A percentile compares a stretch with the other conserved stretches of the same genome.
phyloP scores from a whole-genome alignment of 1,284 basidiomycete genomes.

The Papiliotrema fonsecae region DNA sequence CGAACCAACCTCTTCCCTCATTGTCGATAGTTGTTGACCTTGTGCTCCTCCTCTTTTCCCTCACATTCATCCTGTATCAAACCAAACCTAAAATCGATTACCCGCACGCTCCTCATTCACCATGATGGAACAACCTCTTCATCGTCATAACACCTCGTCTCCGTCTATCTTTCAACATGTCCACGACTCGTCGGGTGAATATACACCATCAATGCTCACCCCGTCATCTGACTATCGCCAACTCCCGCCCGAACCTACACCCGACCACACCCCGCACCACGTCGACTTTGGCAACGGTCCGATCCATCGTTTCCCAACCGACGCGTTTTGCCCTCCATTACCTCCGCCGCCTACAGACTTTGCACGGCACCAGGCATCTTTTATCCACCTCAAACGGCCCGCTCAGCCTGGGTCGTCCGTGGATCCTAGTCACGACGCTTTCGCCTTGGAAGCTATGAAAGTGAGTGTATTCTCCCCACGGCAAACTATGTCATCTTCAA shows the following conservation, averaged over 20 bases:
- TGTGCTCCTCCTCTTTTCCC: neutral
- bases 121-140: too few species aligned
- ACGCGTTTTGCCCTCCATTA: too few species aligned
- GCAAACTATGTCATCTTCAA: too few species aligned
- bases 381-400: too few species aligned
- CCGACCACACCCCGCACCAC: too few species aligned
- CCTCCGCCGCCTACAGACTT: too few species aligned
- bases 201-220: neutral
- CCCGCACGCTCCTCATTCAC: neutral
- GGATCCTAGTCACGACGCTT: too few species aligned
- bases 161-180: constrained; percentile 45
- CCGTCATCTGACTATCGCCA: neutral
- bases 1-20: neutral
- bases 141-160: constrained; percentile 36
- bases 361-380: too few species aligned
- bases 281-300: too few species aligned
- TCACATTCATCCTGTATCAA: neutral
- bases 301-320: too few species aligned
- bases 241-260: neutral
- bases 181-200: neutral
- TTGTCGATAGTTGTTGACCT: neutral
- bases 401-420: too few species aligned
- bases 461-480: too few species aligned
- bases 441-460: constrained; percentile 15
- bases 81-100: neutral